These are phyloP conservation scores for Exutisphaerella laricina DNA, from an alignment of 2,329 filamentous ascomycete genomes.

Conservation along the genomic window DNA sequence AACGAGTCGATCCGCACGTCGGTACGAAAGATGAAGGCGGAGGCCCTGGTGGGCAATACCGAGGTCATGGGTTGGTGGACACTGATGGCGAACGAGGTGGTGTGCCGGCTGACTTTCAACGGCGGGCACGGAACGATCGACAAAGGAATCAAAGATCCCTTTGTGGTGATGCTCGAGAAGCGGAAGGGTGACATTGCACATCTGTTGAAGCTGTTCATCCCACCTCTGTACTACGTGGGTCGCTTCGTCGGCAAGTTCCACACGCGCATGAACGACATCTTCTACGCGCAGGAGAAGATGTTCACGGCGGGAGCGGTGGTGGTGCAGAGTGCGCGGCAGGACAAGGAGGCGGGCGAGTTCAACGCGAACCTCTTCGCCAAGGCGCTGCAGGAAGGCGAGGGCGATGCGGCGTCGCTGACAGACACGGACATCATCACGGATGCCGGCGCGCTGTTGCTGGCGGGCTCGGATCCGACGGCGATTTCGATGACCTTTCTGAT, in stretches of 20 bases:
- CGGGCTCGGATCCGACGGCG: conserved; percentile 22
- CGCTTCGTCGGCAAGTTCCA: not conserved
- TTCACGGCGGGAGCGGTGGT: not conserved
- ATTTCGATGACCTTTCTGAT: conserved; percentile 23
- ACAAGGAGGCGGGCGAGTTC: not conserved
- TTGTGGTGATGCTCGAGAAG: conserved; percentile 1
- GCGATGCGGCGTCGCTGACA: conserved; percentile 19
- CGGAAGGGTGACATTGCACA: not conserved
- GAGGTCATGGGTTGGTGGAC: conserved; percentile 37
- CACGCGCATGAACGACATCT: conserved; percentile 3
- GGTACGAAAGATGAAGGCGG: conserved; percentile 30
- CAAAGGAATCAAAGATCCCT: not conserved
- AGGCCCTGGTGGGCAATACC: conserved; percentile 28
- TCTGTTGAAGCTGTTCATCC: not conserved
- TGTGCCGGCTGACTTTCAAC: not conserved
- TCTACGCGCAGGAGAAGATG: conserved; percentile 3
- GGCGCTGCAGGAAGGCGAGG: conserved; percentile 21
- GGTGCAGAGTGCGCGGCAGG: not conserved
- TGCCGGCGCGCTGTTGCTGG: conserved; percentile 17
- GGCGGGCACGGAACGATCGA: not conserved
- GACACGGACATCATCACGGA: conserved; percentile 16
- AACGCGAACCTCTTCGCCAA: conserved; percentile 23
- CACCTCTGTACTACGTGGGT: conserved; percentile 1
- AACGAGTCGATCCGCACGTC: conserved; percentile 29
- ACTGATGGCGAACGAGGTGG: conserved; percentile 38